Evolutionary conservation across 139 green algal genomes (phyloP).

Genomic region (Pseudopediastrum boryanum): DNA sequence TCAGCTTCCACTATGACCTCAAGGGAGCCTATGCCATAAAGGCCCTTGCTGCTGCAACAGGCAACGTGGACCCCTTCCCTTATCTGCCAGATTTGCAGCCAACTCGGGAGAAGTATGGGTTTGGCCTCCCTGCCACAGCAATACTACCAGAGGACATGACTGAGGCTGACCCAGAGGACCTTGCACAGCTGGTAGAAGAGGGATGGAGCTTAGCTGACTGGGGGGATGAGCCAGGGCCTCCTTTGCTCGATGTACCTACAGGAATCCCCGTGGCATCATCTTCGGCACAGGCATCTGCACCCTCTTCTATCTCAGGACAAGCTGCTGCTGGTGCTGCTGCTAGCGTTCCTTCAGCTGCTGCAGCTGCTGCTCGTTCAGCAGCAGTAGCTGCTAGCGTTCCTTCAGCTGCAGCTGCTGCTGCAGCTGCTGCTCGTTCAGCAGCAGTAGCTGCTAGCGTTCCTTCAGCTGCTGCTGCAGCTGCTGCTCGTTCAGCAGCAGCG

Average conservation of each 20-base stretch:
- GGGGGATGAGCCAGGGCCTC: too few relatives aligned
- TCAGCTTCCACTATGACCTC: too few relatives aligned
- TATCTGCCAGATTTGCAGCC: too few relatives aligned
- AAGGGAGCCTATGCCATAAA: too few relatives aligned
- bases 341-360: background rate
- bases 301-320: background rate
- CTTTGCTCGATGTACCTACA: too few relatives aligned
- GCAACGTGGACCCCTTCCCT: too few relatives aligned
- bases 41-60: too few relatives aligned
- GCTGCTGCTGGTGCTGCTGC: background rate
- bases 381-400: background rate
- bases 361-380: constrained; percentile 22
- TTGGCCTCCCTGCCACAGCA: too few relatives aligned
- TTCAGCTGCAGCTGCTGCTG: background rate
- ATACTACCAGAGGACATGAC: background rate
- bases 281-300: background rate
- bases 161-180: background rate
- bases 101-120: too few relatives aligned
- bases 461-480: background rate
- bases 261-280: background rate
- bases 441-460: background rate
- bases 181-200: background rate
- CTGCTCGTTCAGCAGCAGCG: too few relatives aligned
- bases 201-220: too few relatives aligned
- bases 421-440: background rate